Percentiles rank a stretch among this genome's conserved stretches.
phyloP scores from a whole-genome alignment of 2,329 filamentous ascomycete genomes.

The Xylaria sp. region DNA sequence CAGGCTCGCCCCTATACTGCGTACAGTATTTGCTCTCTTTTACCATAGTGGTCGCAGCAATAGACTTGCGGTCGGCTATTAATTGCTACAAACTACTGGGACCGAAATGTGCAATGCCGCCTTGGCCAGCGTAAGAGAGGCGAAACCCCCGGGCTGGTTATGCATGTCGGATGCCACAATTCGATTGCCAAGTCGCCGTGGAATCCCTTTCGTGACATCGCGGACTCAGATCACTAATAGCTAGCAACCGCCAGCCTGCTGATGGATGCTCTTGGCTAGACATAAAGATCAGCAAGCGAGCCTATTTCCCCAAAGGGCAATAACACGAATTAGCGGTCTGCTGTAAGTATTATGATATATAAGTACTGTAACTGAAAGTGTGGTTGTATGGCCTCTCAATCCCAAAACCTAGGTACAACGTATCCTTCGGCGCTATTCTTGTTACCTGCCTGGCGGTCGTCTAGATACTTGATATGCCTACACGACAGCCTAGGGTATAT shows the following conservation, averaged over 20 bases:
- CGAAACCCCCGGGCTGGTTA: not conserved
- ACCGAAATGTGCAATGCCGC: not conserved
- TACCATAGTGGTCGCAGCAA: not conserved
- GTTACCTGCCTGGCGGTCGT: not conserved
- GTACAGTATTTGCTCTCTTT: too few relatives aligned
- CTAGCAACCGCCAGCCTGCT: slow-evolving; percentile 3
- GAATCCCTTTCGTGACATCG: slow-evolving; percentile 9
- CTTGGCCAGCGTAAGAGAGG: slow-evolving; percentile 2
- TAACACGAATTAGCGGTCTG: not conserved
- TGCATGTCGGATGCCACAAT: slow-evolving; percentile 1
- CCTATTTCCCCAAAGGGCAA: slow-evolving; percentile 3
- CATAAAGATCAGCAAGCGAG: slow-evolving; percentile 7
- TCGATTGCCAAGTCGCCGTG: slow-evolving; percentile 20
- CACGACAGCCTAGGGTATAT: slow-evolving; percentile 19
- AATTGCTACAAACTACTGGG: not conserved
- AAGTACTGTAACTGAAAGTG: not conserved
- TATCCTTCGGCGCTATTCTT: not conserved
- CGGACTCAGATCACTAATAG: not conserved
- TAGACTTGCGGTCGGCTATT: too few relatives aligned
- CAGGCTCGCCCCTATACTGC: not conserved
- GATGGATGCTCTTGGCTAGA: slow-evolving; percentile 9
- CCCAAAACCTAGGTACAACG: not conserved
- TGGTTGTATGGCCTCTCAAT: not conserved
- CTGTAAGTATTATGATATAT: not conserved
- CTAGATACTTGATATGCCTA: not conserved